Base-by-base conservation (phyloP, 352 stramenopile species). In the Hyaloperonospora arabidopsidis region DNA sequence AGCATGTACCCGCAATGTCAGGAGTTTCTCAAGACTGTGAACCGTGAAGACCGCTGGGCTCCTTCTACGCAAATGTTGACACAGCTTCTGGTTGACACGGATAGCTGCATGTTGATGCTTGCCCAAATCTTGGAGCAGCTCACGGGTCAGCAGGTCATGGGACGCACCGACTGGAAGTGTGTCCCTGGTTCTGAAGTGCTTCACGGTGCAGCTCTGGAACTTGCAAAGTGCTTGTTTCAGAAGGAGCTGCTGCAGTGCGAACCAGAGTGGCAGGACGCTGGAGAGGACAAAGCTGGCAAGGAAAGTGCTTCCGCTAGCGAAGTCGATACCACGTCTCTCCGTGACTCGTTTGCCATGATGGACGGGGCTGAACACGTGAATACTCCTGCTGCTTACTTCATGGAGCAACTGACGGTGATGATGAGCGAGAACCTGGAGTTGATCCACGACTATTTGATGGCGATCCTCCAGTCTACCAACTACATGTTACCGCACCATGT, bases 401-500 rank as follows among this genome's bases (percentile, higher is more conserved):
- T 74, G n/a, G 64, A 69, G 32, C 74, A 84, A 41, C 53, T 79
- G 39, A 86, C 78, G 46, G 46, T 57, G 5, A 68, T 89, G 70
- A 69, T 86, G 54, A 57, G 64, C 29, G 67, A 72, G 34, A 74
- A 84, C 51, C 59, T 57, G 10, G 54, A 49, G 2, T 70, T 85
- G 49, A 67, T 87, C 25, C 67, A 81, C 45, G 68, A 84, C 19
- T 80, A 76, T 58, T 45, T 88, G 40, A 72, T 88, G 63, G 59
- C 61, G 1, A 71, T 90, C 40, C 49, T 90, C 14, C 63, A 65
- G 23, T 72, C 63, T 48, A 88, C 80, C 32, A 90, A 88, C 61
- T 81, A 79, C 58, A 66, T 82, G 59, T 48, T 84, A 19, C 70
- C 80, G 34, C 74, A 87, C 54, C 74, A 90, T 54, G 80, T 90